Base-by-base conservation (phyloP, 176 grass and related monocot genomes). In the Avena eriantha region DNA sequence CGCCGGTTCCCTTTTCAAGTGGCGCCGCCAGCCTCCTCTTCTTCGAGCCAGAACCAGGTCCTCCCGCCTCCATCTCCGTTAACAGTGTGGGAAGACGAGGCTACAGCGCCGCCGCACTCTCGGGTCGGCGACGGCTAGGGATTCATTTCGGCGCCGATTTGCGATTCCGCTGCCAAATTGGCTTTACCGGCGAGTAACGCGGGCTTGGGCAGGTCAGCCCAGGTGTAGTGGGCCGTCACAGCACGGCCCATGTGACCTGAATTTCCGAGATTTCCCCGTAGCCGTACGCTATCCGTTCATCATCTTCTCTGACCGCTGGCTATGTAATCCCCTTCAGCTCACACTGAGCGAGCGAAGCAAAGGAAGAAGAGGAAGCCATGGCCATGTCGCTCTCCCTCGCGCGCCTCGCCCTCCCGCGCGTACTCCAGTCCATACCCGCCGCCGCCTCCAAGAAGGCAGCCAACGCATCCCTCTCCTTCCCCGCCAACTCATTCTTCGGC, bases 381-480 rank as follows among this genome's bases (percentile, higher is more conserved):
- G 65, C 65, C 35, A 94, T 95, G 53, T 89, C 89, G 46, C 72
- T 98, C 80, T 93, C 84, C 77, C 87, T 95, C 73, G 78, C 84
- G 84, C 85, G 73, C 48, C 73, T 53, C 14, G 73, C 73, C 3
- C 73, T 76, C 11, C 80, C 61, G 69, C 86, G 86, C 10, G 59
- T 84, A 23, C 51, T 64, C 69, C 72, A 55, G 65, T 4, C 29
- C 39, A 71, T 36, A 33, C 33, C 53, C 15, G 64, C 83, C 64
- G 29, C 39, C 53, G 65, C 87, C 0, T 5, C 12, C 58, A 80
- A 76, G 83, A 83, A 72, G 80, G 21, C 22, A 21, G 60, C 46
- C 47, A 69, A 47, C 59, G 1, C 82, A n/a, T 12, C 31, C 78
- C 68, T 85, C 57, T 43, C 86, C 34, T 87, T 90, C 78, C 83